Base-by-base conservation (phyloP, 1,284 basidiomycete genomes). In the Ganoderma multipileum region DNA sequence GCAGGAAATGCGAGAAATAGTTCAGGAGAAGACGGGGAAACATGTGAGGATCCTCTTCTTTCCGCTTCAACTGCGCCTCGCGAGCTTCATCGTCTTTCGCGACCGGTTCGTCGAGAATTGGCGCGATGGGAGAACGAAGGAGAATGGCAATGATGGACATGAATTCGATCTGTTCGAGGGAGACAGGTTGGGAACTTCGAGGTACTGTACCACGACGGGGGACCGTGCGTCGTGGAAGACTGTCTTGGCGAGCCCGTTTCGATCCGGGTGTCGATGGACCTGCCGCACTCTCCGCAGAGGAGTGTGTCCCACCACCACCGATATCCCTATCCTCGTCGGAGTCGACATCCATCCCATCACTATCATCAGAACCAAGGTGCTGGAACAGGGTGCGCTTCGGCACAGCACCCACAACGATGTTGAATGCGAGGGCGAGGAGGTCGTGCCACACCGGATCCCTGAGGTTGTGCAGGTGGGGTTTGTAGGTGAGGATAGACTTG, bases 391-490 rank as follows among this genome's bases (percentile, higher is more conserved):
- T 75, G 54, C 73, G 78, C 66, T 73, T 79, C 41, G 96, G 78
- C 0, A 85, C 83, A 74, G 93, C 90, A 16, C 86, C 89, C 1
- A 97, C 82, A 8, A 95, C 82, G 2, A 89, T 86, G 69, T 95
- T 93, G 82, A 96, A 96, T 64, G 89, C 89, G 42, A 95, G 79
- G 60, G 88, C 86, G 47, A 93, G 86, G 33, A 95, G 79, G 26
- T 81, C 81, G 11, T 90, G 79, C 97, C 97, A 99, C 52, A 79
- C 82, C 0, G 83, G 80, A 18, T 84, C 82, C 11, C 90, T 88
- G 66, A 97, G 78, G 73, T 93, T 89, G 39, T 96, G 91, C 62
- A 96, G 83, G 79, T 98, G 96, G 0, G 94, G 91, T 2, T 82
- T 80, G 77, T 89, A 91, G 62, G 81, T 81, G 55, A 95, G 82